These are phyloP conservation scores for Cercospora canescens DNA, from an alignment of 2,329 filamentous ascomycete species.

Conservation along the genomic window DNA sequence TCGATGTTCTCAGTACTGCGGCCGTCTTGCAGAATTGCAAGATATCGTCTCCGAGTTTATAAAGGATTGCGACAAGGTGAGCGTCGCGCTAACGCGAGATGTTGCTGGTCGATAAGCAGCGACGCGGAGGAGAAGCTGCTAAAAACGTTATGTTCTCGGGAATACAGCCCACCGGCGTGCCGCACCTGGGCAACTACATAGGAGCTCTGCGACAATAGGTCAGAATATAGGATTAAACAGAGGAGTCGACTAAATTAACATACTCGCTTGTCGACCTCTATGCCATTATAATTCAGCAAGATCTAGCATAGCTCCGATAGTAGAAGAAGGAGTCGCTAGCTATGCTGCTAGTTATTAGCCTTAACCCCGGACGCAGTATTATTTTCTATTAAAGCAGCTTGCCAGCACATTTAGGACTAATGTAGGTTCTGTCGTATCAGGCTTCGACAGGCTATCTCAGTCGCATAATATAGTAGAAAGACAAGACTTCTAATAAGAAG, in stretches of 20 bases:
- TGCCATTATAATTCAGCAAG: constrained; percentile 79
- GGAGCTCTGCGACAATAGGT: constrained; percentile 89
- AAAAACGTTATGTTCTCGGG: constrained; percentile 80
- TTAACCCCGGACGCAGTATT: constrained; percentile 73
- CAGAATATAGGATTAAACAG: constrained; percentile 67
- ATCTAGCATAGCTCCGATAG: constrained; percentile 59
- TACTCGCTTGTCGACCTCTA: constrained; percentile 94
- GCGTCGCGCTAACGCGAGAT: not conserved
- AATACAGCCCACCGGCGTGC: constrained; percentile 93
- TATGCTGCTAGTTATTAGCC: constrained; percentile 76
- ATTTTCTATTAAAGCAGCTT: constrained; percentile 74
- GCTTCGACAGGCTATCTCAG: constrained; percentile 92
- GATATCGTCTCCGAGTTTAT: not conserved
- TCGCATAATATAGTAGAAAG: constrained; percentile 99
- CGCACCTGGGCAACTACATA: constrained; percentile 93
- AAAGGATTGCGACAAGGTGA: not conserved
- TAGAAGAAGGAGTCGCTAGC: constrained; percentile 76
- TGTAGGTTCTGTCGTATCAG: constrained; percentile 95
- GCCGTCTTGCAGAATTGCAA: not conserved
- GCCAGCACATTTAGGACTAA: constrained; percentile 79
- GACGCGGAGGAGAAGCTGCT: not conserved
- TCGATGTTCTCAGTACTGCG: constrained; percentile 2
- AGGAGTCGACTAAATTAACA: constrained; percentile 62
- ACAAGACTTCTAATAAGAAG: constrained; percentile 44
- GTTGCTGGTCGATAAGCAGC: constrained; percentile 8